phyloP scores from a whole-genome alignment of 2,329 filamentous ascomycete genomes.

The Exophiala sideris region DNA sequence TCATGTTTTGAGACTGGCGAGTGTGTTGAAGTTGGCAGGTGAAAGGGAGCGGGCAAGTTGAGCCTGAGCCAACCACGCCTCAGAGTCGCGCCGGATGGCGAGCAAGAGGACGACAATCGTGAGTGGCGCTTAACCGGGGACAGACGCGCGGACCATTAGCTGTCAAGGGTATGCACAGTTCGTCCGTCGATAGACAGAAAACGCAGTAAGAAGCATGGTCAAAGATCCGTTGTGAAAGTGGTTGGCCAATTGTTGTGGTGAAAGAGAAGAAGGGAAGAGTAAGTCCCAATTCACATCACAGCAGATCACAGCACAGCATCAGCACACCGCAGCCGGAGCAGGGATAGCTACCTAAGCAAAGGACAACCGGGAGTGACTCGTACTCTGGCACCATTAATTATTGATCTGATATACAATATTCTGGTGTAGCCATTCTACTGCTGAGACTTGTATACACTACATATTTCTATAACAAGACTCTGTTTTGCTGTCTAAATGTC shows the following conservation, averaged over 20 bases:
- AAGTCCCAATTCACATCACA: background rate
- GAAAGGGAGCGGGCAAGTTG: slow-evolving; percentile 2
- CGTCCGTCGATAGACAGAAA: background rate
- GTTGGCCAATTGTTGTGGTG: background rate
- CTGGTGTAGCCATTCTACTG: too few species aligned
- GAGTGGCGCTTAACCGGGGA: slow-evolving; percentile 2
- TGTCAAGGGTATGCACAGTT: background rate
- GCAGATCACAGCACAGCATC: slow-evolving; percentile 2
- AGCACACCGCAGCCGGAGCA: background rate
- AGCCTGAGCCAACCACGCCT: background rate
- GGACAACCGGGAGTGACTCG: background rate
- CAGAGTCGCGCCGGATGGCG: background rate
- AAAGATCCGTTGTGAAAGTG: background rate
- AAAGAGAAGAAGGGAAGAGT: background rate
- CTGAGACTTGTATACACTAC: too few species aligned
- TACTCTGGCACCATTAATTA: too few species aligned
- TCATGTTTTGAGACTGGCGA: slow-evolving; percentile 18
- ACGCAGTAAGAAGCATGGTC: slow-evolving; percentile 1
- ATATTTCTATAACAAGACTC: too few species aligned
- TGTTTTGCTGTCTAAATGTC: too few species aligned
- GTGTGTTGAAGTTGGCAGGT: slow-evolving; percentile 3
- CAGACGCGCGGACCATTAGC: slow-evolving; percentile 2
- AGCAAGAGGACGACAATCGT: slow-evolving; percentile 1
- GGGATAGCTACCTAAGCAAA: background rate
- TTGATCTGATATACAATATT: too few species aligned